Percentiles rank a stretch among this genome's conserved stretches.
phyloP scores from a whole-genome alignment of 2,329 filamentous ascomycete species.

The Colletotrichum liaoningense region DNA sequence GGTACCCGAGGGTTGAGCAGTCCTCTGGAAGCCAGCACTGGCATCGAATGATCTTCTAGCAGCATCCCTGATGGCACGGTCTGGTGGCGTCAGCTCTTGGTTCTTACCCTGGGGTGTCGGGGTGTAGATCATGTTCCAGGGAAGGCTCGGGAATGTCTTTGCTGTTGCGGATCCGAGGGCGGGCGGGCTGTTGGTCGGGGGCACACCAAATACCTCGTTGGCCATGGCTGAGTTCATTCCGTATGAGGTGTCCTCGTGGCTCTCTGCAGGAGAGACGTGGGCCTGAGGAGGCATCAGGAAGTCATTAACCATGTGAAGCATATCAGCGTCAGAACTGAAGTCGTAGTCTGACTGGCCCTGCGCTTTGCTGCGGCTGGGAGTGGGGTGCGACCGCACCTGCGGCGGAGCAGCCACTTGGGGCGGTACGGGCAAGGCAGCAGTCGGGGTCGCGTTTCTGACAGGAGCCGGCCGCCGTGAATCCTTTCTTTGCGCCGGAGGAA shows the following conservation, averaged over 20 bases:
- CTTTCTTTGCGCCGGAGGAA: neutral
- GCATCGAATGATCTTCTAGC: slow-evolving; percentile 29
- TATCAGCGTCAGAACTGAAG: slow-evolving; percentile 45
- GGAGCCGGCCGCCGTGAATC: neutral
- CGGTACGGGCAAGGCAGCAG: neutral
- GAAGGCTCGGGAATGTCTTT: slow-evolving; percentile 55
- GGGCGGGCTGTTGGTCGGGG: slow-evolving; percentile 47
- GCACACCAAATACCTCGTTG: slow-evolving; percentile 60
- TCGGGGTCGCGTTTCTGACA: neutral
- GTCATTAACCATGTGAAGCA: slow-evolving; percentile 61
- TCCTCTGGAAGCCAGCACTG: neutral
- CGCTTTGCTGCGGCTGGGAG: slow-evolving; percentile 14
- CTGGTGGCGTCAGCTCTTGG: slow-evolving; percentile 32
- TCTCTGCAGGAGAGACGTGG: slow-evolving; percentile 45
- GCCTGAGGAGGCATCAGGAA: slow-evolving; percentile 60
- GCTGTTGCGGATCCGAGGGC: slow-evolving; percentile 46
- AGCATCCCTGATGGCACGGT: slow-evolving; percentile 25
- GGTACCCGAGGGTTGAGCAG: slow-evolving; percentile 6
- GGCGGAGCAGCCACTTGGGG: neutral
- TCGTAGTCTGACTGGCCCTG: slow-evolving; percentile 35
- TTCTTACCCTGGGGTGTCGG: slow-evolving; percentile 31
- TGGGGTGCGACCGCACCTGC: slow-evolving; percentile 12
- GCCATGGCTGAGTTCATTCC: slow-evolving; percentile 66
- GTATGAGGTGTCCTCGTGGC: slow-evolving; percentile 59
- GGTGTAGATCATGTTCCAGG: slow-evolving; percentile 62